A percentile compares a stretch with the other conserved stretches of the same genome.
Evolutionary conservation across 73 alveolate species (phyloP).

Genomic region (Paramecium sonneborni): DNA sequence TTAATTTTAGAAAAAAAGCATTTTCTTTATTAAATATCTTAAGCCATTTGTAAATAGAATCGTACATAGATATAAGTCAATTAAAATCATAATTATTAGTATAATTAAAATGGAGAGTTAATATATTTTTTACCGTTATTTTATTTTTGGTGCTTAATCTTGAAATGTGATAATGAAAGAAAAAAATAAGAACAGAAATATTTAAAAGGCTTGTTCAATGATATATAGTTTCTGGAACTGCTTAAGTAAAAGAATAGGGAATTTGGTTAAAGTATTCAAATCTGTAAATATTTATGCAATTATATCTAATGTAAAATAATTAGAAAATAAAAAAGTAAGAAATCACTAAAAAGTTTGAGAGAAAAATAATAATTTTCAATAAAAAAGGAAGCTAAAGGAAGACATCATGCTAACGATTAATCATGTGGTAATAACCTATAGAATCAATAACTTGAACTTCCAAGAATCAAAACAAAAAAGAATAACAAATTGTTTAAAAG

Average conservation of each 20-base stretch:
- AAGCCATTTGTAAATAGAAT: background rate
- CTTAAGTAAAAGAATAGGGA: background rate
- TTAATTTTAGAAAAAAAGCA: background rate
- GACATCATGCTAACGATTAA: background rate
- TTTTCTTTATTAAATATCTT: background rate
- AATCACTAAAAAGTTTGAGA: background rate
- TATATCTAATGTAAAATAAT: background rate
- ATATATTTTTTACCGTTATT: conserved; percentile 5
- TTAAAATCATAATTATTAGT: background rate
- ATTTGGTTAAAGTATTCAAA: background rate
- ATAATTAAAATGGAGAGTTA: background rate
- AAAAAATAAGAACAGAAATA: background rate
- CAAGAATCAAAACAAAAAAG: background rate
- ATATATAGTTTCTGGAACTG: background rate
- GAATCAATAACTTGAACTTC: background rate
- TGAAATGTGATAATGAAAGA: background rate
- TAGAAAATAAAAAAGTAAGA: background rate
- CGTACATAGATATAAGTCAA: background rate
- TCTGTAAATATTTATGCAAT: background rate
- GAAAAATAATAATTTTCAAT: background rate
- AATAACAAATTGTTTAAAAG: background rate
- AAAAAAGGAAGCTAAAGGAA: background rate
- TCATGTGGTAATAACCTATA: background rate
- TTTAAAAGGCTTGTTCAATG: conserved; percentile 20
- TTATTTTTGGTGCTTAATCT: background rate